Percentiles rank a stretch among this genome's conserved stretches.
These are phyloP conservation scores for Bretschneidera sinensis DNA, from an alignment of 345 rosid species.

Conservation along the genomic window DNA sequence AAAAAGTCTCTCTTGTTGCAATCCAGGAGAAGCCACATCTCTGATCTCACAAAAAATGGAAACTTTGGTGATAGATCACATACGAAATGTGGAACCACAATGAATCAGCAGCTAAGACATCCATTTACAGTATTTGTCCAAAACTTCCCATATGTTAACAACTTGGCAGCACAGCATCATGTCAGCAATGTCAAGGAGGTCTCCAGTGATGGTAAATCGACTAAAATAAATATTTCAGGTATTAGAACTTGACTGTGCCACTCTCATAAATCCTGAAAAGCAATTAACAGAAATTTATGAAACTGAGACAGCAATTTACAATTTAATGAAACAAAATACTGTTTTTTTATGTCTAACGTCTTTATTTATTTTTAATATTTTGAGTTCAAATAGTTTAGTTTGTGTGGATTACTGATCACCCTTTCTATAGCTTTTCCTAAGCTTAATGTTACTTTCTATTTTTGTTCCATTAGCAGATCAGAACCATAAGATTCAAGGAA, in stretches of 20 bases:
- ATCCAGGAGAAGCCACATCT: conserved; percentile 69
- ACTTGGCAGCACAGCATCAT: conserved; percentile 24
- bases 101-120: conserved; percentile 49
- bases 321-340: background rate
- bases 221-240: background rate
- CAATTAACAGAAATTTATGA: background rate
- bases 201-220: conserved; percentile 39
- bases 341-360: background rate
- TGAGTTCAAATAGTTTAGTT: background rate
- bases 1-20: background rate
- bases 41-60: conserved; percentile 35
- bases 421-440: background rate
- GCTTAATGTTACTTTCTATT: conserved; percentile 11
- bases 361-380: background rate
- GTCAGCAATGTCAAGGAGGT: conserved; percentile 31
- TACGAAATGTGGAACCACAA: conserved; percentile 27
- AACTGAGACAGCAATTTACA: background rate
- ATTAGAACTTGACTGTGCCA: background rate
- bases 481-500: conserved; percentile 38
- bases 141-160: conserved; percentile 34
- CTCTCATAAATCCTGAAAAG: conserved; percentile 15
- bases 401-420: background rate
- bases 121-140: conserved; percentile 58
- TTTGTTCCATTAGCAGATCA: conserved; percentile 37
- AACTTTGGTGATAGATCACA: conserved; percentile 52